Evolutionary conservation across 345 rosid genomes (phyloP).

Genomic region (Eucalyptus lansdowneana): DNA sequence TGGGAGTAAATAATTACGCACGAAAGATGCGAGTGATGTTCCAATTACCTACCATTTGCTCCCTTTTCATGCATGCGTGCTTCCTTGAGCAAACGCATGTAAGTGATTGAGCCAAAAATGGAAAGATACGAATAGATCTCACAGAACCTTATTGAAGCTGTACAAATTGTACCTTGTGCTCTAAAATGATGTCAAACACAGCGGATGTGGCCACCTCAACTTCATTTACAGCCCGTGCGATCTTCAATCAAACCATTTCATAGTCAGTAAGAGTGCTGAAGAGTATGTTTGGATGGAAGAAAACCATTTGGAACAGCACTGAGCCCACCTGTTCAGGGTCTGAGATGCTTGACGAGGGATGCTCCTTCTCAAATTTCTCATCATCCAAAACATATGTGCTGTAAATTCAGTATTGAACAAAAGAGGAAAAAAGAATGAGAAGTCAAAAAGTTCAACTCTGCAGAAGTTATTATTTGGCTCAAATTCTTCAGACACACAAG

Average conservation of each 20-base stretch:
- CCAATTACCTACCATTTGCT: too few relatives aligned
- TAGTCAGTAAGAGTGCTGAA: neutral
- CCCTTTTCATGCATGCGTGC: too few relatives aligned
- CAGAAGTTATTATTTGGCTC: neutral
- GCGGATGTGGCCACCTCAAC: constrained; percentile 80
- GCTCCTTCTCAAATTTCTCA: constrained; percentile 60
- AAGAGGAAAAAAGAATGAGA: neutral
- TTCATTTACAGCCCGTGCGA: constrained; percentile 71
- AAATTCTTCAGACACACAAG: neutral
- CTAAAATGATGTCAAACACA: constrained; percentile 65
- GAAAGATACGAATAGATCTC: too few relatives aligned
- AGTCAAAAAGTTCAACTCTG: neutral
- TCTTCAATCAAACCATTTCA: constrained; percentile 20
- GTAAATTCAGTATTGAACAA: neutral
- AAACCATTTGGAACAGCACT: neutral
- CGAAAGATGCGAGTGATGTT: too few relatives aligned
- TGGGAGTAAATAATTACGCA: too few relatives aligned
- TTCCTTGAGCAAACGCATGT: too few relatives aligned
- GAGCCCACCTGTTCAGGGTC: constrained; percentile 63
- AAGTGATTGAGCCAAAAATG: too few relatives aligned
- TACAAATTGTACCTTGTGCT: constrained; percentile 41
- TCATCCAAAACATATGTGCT: constrained; percentile 80
- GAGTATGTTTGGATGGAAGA: neutral
- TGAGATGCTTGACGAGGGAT: constrained; percentile 49
- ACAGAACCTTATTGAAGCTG: neutral